Evolutionary conservation across 1,139 yeast species (phyloP).

Genomic region (Geotrichum cucujoidarum): DNA sequence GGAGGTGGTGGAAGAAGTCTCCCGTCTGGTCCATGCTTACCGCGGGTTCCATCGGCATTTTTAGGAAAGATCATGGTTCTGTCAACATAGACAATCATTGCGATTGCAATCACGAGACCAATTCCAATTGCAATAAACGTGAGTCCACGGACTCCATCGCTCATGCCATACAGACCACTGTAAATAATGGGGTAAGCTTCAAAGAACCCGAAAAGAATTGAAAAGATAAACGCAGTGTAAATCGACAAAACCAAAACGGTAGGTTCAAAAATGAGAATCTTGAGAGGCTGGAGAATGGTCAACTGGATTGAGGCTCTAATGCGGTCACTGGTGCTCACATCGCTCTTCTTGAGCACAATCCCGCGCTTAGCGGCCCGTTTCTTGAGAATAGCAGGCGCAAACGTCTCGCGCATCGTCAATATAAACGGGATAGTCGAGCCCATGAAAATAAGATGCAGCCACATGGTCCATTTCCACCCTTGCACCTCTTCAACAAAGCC

Average conservation of each 20-base stretch:
- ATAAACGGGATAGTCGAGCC: slow-evolving; percentile 61
- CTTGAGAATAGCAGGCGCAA: slow-evolving; percentile 54
- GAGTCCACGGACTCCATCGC: slow-evolving; percentile 8
- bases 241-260: slow-evolving; percentile 21
- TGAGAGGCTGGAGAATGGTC: slow-evolving; percentile 16
- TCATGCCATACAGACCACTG: slow-evolving; percentile 22
- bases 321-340: slow-evolving; percentile 32
- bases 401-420: slow-evolving; percentile 56
- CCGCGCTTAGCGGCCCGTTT: slow-evolving; percentile 58
- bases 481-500: slow-evolving; percentile 65
- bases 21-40: slow-evolving; percentile 13
- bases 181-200: slow-evolving; percentile 26
- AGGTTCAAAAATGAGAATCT: slow-evolving; percentile 16
- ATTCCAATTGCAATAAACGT: slow-evolving; percentile 24
- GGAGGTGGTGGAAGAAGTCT: slow-evolving; percentile 15
- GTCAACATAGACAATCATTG: slow-evolving; percentile 27
- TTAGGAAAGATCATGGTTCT: slow-evolving; percentile 36
- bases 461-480: slow-evolving; percentile 74
- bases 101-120: slow-evolving; percentile 29
- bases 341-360: slow-evolving; percentile 41
- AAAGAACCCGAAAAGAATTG: slow-evolving; percentile 22
- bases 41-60: slow-evolving; percentile 17
- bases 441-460: slow-evolving; percentile 69
- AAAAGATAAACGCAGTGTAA: slow-evolving; percentile 19
- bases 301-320: slow-evolving; percentile 40